Evolutionary conservation across 148 eudicot species (phyloP), one percentile per base, ranked within the genome.

Genomic region (Chenopodium quinoa): DNA sequence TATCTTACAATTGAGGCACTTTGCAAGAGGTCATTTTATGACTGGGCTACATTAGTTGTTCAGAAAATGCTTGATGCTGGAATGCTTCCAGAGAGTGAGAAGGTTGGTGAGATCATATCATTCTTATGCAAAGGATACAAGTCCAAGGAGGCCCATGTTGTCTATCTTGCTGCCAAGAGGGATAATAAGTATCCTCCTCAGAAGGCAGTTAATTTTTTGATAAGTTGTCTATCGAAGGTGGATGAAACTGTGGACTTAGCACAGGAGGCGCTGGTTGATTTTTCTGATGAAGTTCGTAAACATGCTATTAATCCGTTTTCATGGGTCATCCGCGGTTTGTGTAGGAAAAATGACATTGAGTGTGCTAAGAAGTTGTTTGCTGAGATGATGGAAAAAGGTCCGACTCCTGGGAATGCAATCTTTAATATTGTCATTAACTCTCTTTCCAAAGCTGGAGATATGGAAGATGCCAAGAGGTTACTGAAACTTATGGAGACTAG

Each of bases 371-470:
- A 77, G 25, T 81, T 96, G 85, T 82, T 96, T 29, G 83, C 75
- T 63, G 86, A 89, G 86, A 96, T 96, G 99, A 88, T 91, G 19
- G 93, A 87, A 58, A 82, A 80, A 8, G 99, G 98, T 32, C 98
- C 98, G 25, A 93, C 94, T 78, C 99, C 98, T 69, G 97, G 98
- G 66, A 91, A 92, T 76, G 86, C 87, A 0, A 85, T 88, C 47
- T 96, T 96, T 85, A 90, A 96, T 78, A 56, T 66, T 9, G 50
- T 93, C 23, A 91, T 96, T 19, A 88, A 79, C 37, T 75, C 82
- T 29, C 88, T 92, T 62, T 88, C 94, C 1, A 93, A 92, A 83
- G 75, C 85, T 23, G 97, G 93, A 73, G 93, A 92, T 9, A 68
- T 90, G 88, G 88, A 78, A 20, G 97, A 90, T 81, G 98, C 99